Percentiles rank a stretch among this genome's conserved stretches.
phyloP scores from a whole-genome alignment of 2,329 filamentous ascomycete species.

The Botrytis fabae region DNA sequence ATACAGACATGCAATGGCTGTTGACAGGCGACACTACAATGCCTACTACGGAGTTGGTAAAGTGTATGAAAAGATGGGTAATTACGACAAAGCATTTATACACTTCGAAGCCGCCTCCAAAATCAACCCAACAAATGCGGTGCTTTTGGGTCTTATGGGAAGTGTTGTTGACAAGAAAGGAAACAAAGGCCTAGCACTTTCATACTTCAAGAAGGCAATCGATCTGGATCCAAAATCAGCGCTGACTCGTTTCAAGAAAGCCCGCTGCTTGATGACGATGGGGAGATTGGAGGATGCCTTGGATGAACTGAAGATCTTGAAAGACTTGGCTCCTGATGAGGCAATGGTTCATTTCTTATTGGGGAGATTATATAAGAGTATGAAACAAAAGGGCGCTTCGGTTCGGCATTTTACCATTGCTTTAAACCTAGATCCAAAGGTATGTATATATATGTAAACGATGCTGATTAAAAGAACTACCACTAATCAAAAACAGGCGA shows the following conservation, averaged over 20 bases:
- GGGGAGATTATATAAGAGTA: constrained; percentile 75
- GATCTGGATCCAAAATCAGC: constrained; percentile 78
- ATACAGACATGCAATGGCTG: constrained; percentile 82
- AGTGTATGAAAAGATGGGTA: constrained; percentile 87
- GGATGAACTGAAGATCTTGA: constrained; percentile 80
- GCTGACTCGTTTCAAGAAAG: constrained; percentile 89
- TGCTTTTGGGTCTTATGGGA: constrained; percentile 90
- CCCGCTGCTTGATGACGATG: constrained; percentile 78
- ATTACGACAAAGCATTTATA: constrained; percentile 84
- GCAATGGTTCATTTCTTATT: constrained; percentile 95
- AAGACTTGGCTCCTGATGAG: constrained; percentile 89
- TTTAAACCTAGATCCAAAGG: constrained; percentile 94
- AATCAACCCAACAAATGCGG: constrained; percentile 93
- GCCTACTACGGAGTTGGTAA: constrained; percentile 90
- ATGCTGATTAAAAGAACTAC: constrained; percentile 11
- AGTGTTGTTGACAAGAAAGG: constrained; percentile 86
- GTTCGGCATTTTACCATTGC: constrained; percentile 94
- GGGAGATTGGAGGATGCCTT: constrained; percentile 70
- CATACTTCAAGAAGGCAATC: constrained; percentile 81
- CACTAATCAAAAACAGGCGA: constrained; percentile 60
- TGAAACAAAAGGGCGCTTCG: constrained; percentile 74
- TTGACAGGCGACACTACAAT: constrained; percentile 90
- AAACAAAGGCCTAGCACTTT: constrained; percentile 75
- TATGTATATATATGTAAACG: constrained; percentile 57
- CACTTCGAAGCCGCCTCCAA: constrained; percentile 85